phyloP scores from a whole-genome alignment of 177 flowering plant genomes.

The Vitis hybrid region DNA sequence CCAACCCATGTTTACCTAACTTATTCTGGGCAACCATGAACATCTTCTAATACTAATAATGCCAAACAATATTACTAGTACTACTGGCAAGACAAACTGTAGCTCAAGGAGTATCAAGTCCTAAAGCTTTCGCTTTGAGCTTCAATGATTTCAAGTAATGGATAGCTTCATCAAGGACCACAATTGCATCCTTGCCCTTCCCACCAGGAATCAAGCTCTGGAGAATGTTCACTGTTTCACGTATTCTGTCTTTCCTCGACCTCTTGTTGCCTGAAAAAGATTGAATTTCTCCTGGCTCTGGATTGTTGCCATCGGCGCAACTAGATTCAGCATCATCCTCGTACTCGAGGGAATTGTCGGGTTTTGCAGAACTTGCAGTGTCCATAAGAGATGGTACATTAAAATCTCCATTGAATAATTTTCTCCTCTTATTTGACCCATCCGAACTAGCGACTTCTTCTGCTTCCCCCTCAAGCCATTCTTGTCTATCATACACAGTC shows the following conservation, averaged over 20 bases:
- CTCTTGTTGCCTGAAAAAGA: slow-evolving; percentile 35
- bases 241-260: slow-evolving; percentile 52
- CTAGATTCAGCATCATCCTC: slow-evolving; percentile 67
- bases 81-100: background rate
- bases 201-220: slow-evolving; percentile 71
- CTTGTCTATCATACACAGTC: slow-evolving; percentile 36
- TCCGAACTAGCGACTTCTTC: slow-evolving; percentile 61
- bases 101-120: slow-evolving; percentile 33
- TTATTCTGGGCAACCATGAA: slow-evolving; percentile 2
- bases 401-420: slow-evolving; percentile 25
- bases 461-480: slow-evolving; percentile 22
- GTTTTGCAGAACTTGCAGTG: slow-evolving; percentile 42
- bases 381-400: slow-evolving; percentile 30
- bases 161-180: slow-evolving; percentile 82
- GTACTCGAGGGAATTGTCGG: slow-evolving; percentile 13
- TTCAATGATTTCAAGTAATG: slow-evolving; percentile 60
- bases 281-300: slow-evolving; percentile 6
- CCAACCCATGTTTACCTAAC: background rate
- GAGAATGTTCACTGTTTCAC: slow-evolving; percentile 55
- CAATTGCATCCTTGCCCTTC: slow-evolving; percentile 52
- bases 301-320: slow-evolving; percentile 30
- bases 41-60: slow-evolving; percentile 1
- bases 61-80: background rate
- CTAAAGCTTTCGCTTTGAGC: slow-evolving; percentile 53
- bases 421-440: slow-evolving; percentile 42